A percentile compares a stretch with the other conserved stretches of the same genome.
Evolutionary conservation across 192 early-diverging fungal genomes (phyloP).

Genomic region (Gigaspora rosea): DNA sequence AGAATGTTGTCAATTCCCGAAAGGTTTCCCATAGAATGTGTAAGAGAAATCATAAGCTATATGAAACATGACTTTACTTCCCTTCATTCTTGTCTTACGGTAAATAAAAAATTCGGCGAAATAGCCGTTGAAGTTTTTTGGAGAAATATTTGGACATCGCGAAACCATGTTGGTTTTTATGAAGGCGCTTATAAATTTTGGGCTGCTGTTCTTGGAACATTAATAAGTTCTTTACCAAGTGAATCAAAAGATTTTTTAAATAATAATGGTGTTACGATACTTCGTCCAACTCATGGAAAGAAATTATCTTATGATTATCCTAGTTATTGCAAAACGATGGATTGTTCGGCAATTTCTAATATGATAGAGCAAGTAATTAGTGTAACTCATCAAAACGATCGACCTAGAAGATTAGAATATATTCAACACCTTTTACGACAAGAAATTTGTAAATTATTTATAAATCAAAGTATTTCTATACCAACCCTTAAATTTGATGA

Average conservation of each 20-base stretch:
- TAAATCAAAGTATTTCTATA: not conserved
- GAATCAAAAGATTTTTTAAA: not conserved
- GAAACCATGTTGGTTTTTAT: not conserved
- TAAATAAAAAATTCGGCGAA: not conserved
- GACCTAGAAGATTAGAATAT: not conserved
- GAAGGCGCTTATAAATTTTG: not conserved
- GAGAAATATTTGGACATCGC: not conserved
- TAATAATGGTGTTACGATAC: not conserved
- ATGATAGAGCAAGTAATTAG: not conserved
- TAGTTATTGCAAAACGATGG: not conserved
- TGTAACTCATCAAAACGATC: not conserved
- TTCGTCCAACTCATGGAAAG: not conserved
- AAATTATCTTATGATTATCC: not conserved
- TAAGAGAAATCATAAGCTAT: not conserved
- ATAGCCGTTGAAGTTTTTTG: not conserved
- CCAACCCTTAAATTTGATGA: not conserved
- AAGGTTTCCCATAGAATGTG: too few species aligned
- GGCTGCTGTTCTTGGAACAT: not conserved
- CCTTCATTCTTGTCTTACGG: not conserved
- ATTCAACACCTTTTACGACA: not conserved
- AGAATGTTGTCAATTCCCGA: too few species aligned
- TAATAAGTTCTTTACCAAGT: not conserved
- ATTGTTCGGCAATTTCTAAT: not conserved
- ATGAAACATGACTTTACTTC: not conserved
- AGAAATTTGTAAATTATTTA: not conserved